These are phyloP conservation scores for Aureobasidium subglaciale DNA, from an alignment of 2,329 filamentous ascomycete genomes.

Conservation along the genomic window DNA sequence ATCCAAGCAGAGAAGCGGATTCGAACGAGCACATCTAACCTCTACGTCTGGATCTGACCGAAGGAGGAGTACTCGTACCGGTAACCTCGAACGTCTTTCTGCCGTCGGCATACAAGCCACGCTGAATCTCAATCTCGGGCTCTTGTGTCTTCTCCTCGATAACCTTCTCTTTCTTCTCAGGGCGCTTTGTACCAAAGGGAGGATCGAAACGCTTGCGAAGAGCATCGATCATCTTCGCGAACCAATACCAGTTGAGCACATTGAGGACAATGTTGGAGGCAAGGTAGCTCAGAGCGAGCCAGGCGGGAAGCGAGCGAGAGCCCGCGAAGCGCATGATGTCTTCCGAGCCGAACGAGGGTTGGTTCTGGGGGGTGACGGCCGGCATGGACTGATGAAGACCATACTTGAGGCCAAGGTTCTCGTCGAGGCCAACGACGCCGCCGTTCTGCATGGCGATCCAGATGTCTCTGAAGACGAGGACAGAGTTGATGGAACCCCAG, in stretches of 20 bases:
- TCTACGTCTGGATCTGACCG: conserved; percentile 11
- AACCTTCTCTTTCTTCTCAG: conserved; percentile 21
- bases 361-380: conserved; percentile 3
- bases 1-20: not conserved
- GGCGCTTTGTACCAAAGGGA: conserved; percentile 41
- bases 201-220: conserved; percentile 67
- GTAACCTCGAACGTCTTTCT: conserved; percentile 21
- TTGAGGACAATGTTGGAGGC: conserved; percentile 66
- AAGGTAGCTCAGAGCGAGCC: conserved; percentile 63
- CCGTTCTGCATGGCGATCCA: conserved; percentile 39
- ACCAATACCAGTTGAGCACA: conserved; percentile 76
- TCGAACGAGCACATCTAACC: not conserved
- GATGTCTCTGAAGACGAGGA: conserved; percentile 64
- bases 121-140: conserved; percentile 19
- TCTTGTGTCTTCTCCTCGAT: conserved; percentile 19
- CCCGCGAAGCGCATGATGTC: conserved; percentile 45
- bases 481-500: conserved; percentile 65
- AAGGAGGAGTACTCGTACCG: not conserved
- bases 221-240: conserved; percentile 76
- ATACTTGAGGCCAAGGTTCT: conserved; percentile 13
- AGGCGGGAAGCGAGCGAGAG: conserved; percentile 50
- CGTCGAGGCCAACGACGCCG: conserved; percentile 16
- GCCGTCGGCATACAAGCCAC: conserved; percentile 23
- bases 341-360: not conserved
- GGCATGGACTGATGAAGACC: conserved; percentile 9